Evolutionary conservation across 805 yeast species (phyloP).

Genomic region (Pichia phayaonensis): DNA sequence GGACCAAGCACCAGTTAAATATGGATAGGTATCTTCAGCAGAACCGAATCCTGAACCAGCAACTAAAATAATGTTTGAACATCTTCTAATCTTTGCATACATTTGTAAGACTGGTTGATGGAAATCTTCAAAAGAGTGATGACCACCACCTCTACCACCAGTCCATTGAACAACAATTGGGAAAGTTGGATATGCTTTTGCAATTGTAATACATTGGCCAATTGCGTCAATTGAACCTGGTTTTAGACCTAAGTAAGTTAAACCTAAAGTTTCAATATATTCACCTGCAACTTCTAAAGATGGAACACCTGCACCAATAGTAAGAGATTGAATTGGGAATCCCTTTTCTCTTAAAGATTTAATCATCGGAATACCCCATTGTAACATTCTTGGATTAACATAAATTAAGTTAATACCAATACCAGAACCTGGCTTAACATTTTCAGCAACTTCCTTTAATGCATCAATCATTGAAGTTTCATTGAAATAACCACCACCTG

Average conservation of each 20-base stretch:
- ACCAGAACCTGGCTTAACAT: constrained; percentile 79
- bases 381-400: constrained; percentile 95
- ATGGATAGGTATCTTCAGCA: constrained; percentile 93
- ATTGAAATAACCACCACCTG: constrained; percentile 96
- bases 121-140: constrained; percentile 98
- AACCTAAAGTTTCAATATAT: constrained; percentile 85
- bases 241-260: constrained; percentile 91
- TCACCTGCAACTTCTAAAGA: constrained; percentile 95
- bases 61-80: constrained; percentile 77
- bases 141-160: constrained; percentile 99
- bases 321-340: constrained; percentile 89
- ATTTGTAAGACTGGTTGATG: constrained; percentile 95
- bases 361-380: constrained; percentile 97
- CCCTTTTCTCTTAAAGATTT: constrained; percentile 83
- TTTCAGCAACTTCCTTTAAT: constrained; percentile 60
- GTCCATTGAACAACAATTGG: constrained; percentile 99
- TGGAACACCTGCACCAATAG: constrained; percentile 99
- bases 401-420: constrained; percentile 88
- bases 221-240: constrained; percentile 97
- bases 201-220: constrained; percentile 77
- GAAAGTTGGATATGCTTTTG: constrained; percentile 92
- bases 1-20: constrained; percentile 98
- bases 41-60: constrained; percentile 99
- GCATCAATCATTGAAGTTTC: constrained; percentile 68
- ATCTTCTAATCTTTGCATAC: constrained; percentile 91